Evolutionary conservation across 495 filamentous ascomycete species (phyloP), one percentile per base, ranked within the genome.

Genomic region (Aspergillus bertholletiae): DNA sequence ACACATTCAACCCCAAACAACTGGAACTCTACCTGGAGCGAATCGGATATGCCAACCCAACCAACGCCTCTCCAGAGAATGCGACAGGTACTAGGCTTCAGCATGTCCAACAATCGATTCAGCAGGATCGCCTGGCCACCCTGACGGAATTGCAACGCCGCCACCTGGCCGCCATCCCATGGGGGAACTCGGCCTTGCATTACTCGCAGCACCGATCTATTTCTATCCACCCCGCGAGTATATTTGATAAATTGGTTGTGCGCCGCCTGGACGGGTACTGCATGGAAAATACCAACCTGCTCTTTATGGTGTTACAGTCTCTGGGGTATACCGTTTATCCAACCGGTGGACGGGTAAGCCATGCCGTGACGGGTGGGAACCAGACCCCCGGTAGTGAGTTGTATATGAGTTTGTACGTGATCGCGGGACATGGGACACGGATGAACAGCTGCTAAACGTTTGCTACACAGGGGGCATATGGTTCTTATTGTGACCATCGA

Each of bases 181-280:
- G 88, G 63, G 88, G 89, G 50, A 89, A 87, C 59, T 67, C 81
- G 7, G 69, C 59, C 7, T 60, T 84, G 24, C 82, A 84, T 55
- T 84, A 84, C 67, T 89, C 63, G 53, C 62, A 69, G 3, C 70
- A 78, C 46, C 82, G 81, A 41, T 69, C 70, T 11, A 74, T 89
- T 24, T 80, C 78, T 2, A 68, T 88, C 6, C 72, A 84, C 49
- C 80, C 82, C 2, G 66, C 84, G 22, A 69, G 76, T 22, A 62
- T 91, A 4, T 91, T 80, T 58, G 59, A 77, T 22, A 91, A 90
- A 71, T 79, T 91, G 32, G 81, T 90, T 7, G 64, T 66, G 24
- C 74, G 79, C 45, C 78, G 80, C n/a, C 67, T 84, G 20, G 89
- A 89, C 27, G 88, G 89, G 0, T 90, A 90, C 57, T 92, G 88